A percentile compares a stretch with the other conserved stretches of the same genome.
phyloP scores from a whole-genome alignment of 352 stramenopile genomes.

The Blastocystis sp. region DNA sequence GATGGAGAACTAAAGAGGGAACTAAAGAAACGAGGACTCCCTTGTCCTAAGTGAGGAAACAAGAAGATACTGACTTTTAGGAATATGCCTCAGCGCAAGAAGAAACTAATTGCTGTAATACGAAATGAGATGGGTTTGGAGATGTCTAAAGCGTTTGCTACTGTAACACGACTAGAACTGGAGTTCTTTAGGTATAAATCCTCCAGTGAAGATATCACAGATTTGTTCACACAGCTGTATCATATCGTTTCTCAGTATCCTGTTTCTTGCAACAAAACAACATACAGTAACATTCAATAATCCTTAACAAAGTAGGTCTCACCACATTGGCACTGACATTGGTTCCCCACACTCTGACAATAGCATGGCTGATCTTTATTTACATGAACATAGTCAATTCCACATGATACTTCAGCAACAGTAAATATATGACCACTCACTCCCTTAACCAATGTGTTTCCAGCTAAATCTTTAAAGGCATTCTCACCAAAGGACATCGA shows the following conservation, averaged over 20 bases:
- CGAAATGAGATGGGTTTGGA: neutral
- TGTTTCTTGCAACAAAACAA: neutral
- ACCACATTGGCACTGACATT: slow-evolving; percentile 43
- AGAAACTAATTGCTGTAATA: neutral
- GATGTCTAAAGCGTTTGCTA: neutral
- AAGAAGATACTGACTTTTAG: neutral
- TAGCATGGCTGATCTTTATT: neutral
- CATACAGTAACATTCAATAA: slow-evolving; percentile 24
- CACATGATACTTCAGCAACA: neutral
- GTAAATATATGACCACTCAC: slow-evolving; percentile 31
- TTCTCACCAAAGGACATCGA: slow-evolving; percentile 44
- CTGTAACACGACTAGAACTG: neutral
- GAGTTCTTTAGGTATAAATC: neutral
- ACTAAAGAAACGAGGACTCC: neutral
- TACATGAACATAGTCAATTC: slow-evolving; percentile 22
- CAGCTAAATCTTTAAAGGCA: neutral
- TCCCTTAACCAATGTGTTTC: slow-evolving; percentile 18
- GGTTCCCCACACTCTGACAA: slow-evolving; percentile 51
- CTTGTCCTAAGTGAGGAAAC: neutral
- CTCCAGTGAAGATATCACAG: neutral
- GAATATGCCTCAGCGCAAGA: slow-evolving; percentile 10
- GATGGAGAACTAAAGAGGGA: neutral
- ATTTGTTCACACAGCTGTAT: neutral
- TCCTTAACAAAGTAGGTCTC: slow-evolving; percentile 61
- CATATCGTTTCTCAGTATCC: neutral